phyloP scores from a whole-genome alignment of 1,139 yeast species.

The Nakaseomyces delphensis region DNA sequence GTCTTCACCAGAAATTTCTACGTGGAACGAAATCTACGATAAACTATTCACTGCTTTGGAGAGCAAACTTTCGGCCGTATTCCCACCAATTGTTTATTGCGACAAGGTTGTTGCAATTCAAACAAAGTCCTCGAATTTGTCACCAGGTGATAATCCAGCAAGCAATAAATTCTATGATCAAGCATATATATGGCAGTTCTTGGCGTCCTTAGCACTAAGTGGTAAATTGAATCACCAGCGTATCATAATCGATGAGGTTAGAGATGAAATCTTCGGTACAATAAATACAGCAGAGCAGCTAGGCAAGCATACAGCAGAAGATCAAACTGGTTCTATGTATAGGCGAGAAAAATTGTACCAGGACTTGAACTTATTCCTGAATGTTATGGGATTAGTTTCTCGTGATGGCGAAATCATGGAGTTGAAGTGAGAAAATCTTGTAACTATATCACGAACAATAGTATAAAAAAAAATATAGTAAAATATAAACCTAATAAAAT shows the following conservation, averaged over 20 bases:
- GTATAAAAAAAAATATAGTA: background rate
- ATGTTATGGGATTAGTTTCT: constrained; percentile 94
- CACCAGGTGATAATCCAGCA: constrained; percentile 7
- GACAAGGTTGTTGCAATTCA: constrained; percentile 16
- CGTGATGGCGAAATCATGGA: constrained; percentile 45
- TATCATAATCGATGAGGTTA: constrained; percentile 86
- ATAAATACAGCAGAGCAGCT: constrained; percentile 74
- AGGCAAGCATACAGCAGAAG: constrained; percentile 32
- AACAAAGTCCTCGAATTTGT: constrained; percentile 6
- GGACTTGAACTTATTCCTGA: constrained; percentile 84
- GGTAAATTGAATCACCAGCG: constrained; percentile 92
- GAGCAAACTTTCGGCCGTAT: constrained; percentile 66
- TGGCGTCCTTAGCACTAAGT: constrained; percentile 88
- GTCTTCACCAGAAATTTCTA: constrained; percentile 40
- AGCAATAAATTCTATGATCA: constrained; percentile 45
- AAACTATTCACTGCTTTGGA: constrained; percentile 71
- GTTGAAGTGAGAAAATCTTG: constrained; percentile 25
- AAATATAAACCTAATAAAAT: background rate
- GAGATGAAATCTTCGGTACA: constrained; percentile 88
- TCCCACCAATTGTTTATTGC: constrained; percentile 56
- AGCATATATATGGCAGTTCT: constrained; percentile 92
- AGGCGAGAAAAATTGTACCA: constrained; percentile 59
- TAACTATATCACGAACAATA: constrained; percentile 5
- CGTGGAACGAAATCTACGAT: constrained; percentile 81
- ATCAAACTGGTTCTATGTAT: constrained; percentile 42